Evolutionary conservation across 2,329 filamentous ascomycete genomes (phyloP).

Genomic region (Talaromyces sp.): DNA sequence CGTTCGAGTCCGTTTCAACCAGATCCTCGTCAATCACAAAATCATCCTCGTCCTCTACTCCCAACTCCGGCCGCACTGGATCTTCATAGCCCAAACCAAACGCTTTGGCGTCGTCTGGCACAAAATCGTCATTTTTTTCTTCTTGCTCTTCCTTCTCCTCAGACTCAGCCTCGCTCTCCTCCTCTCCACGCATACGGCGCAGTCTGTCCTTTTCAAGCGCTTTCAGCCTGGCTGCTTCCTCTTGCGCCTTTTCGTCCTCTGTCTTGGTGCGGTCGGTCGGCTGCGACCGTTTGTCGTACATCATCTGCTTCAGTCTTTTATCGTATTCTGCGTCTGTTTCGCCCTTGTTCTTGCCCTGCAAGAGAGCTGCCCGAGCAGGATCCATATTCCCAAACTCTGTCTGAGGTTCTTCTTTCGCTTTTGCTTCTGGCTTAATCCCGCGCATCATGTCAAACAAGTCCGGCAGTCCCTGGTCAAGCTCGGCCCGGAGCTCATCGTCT

Average conservation of each 20-base stretch:
- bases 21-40: slow-evolving; percentile 87
- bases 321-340: slow-evolving; percentile 85
- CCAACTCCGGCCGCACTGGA: slow-evolving; percentile 44
- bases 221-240: slow-evolving; percentile 70
- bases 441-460: slow-evolving; percentile 68
- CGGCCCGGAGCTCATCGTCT: slow-evolving; percentile 77
- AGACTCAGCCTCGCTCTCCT: slow-evolving; percentile 50
- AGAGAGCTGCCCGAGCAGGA: slow-evolving; percentile 56
- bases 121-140: slow-evolving; percentile 41
- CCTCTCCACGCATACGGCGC: slow-evolving; percentile 80
- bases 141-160: slow-evolving; percentile 32
- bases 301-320: slow-evolving; percentile 70
- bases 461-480: slow-evolving; percentile 76
- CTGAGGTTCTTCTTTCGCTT: slow-evolving; percentile 26
- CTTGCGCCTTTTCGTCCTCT: slow-evolving; percentile 73
- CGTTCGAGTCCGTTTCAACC: slow-evolving; percentile 69
- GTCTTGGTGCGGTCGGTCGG: slow-evolving; percentile 88
- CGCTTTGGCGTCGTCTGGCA: slow-evolving; percentile 52
- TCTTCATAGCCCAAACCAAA: slow-evolving; percentile 56
- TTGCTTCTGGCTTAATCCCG: slow-evolving; percentile 49
- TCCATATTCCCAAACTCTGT: slow-evolving; percentile 50
- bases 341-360: slow-evolving; percentile 56
- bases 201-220: slow-evolving; percentile 77
- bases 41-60: slow-evolving; percentile 89
- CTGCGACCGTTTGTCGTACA: slow-evolving; percentile 75